These are phyloP conservation scores for Thielaviopsis ethacetica DNA, from an alignment of 2,329 filamentous ascomycete species.

Conservation along the genomic window DNA sequence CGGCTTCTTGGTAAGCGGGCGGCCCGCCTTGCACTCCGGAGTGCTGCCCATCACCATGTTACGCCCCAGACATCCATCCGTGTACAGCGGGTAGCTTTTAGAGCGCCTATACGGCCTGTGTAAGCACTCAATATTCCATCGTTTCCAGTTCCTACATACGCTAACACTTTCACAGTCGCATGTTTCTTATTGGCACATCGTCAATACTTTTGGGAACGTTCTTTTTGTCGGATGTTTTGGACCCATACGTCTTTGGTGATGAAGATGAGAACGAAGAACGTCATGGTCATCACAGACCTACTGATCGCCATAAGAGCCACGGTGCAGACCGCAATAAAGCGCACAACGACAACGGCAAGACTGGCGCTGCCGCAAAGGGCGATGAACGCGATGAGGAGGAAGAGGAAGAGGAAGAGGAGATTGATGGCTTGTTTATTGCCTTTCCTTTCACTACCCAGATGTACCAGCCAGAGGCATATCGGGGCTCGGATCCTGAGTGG, in stretches of 20 bases:
- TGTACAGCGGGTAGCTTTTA: conserved; percentile 9
- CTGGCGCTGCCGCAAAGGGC: conserved; percentile 21
- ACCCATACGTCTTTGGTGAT: conserved; percentile 9
- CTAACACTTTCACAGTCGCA: conserved; percentile 1
- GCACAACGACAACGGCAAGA: conserved; percentile 15
- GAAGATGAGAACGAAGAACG: conserved; percentile 4
- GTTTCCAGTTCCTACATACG: background rate
- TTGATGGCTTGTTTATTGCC: conserved; percentile 39
- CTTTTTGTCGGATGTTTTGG: conserved; percentile 7
- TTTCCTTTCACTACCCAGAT: conserved; percentile 41
- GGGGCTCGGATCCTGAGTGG: conserved; percentile 46
- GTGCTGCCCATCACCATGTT: conserved; percentile 9
- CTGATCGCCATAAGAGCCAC: background rate
- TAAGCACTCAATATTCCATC: background rate
- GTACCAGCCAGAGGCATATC: conserved; percentile 33
- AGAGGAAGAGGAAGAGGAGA: conserved; percentile 23
- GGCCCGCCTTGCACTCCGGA: conserved; percentile 7
- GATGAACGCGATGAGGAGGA: conserved; percentile 17
- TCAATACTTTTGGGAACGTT: conserved; percentile 1
- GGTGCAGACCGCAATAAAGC: background rate
- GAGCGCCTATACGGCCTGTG: conserved; percentile 8
- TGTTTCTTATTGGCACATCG: background rate
- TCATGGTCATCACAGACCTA: background rate
- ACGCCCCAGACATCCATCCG: conserved; percentile 8
- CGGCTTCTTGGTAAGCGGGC: conserved; percentile 7